Base-by-base conservation (phyloP, 129 eudicot species). In the Pseudognaphalium luteoalbum region DNA sequence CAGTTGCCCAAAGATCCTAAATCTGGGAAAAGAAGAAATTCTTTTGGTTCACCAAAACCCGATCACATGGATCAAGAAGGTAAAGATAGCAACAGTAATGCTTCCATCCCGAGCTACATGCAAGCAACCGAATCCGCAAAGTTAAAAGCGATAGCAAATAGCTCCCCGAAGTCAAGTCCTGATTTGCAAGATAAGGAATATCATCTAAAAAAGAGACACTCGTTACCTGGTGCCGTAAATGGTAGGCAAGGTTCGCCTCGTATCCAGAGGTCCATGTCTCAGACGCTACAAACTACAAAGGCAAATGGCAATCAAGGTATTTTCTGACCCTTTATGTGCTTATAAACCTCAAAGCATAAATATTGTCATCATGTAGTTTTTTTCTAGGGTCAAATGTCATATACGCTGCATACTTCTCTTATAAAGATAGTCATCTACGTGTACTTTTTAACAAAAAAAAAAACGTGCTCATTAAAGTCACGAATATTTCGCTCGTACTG, bases 111-210 rank as follows among this genome's bases (percentile, higher is more conserved):
- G 3, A 88, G 96, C 66, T 93, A 93, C 80, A 93, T 93, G 98
- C 97, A 93, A 74, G 90, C 96, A 15, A 93, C 98, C n/a, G 90
- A 93, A 84, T 90, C 98, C 52, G 98, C 98, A 17, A 89, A 78
- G 78, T 88, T 88, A 5, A 93, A 93, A 85, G 96, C 97, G 19
- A 70, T 78, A 35, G 84, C 95, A 3, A 83, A 75, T 81, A 71
- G 81, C 81, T 93, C 98, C 30, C 98, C 98, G 19, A 88, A 87
- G 66, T 93, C 93, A 28, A 93, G 97, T 37, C 98, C 98, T 5
- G 98, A 93, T 76, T 89, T 87, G 58, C 90, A 87, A n/a, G 97
- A 93, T 62, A 93, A 83, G 79, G 98, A 93, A 29, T 61, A 21
- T 5, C 74, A 77, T 72, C 37, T 80, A 28, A 90, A 87, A 80